Evolutionary conservation across 2,329 filamentous ascomycete genomes (phyloP), one percentile per base, ranked within the genome.

Genomic region (Sphaerulina vaccinii): DNA sequence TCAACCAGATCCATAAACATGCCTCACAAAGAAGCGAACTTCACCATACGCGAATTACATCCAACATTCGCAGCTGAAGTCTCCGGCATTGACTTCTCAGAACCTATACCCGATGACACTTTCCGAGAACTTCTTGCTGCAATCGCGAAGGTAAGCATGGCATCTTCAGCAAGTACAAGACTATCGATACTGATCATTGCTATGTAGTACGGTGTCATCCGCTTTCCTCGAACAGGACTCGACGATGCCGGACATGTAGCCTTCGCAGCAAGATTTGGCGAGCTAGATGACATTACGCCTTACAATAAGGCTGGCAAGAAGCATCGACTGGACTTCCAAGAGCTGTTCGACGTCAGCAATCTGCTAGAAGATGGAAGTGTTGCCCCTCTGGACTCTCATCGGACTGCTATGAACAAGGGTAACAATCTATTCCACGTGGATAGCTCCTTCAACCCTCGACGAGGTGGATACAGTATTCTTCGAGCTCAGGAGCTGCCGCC

Each of bases 291-390:
- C 60, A 72, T 80, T 24, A 73, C 66, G 15, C 77, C 75, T 1
- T 82, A 78, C 65, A 66, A 76, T 6, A 67, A 66, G 1, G 68
- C 67, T 0, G 78, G 75, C 13, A 73, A 76, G 37, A 71, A 73
- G 58, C 70, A 75, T 51, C 74, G 79, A 16, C 75, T 79, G 55
- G 59, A 66, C 1, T 71, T 76, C 54, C 68, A 73, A 36, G 76
- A 82, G 62, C 71, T 84, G 1, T 83, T 83, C 62, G 81, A 84
- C 57, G 79, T 79, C 0, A 72, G 77, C 45, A 84, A 84, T 62
- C 67, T 82, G 16, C 73, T 79, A 42, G 70, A 71, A 1, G 72
- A 79, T 36, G 75, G 74, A 38, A 65, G 66, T 1, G 58, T 78
- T 1, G 68, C 78, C n/a, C 66, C 71, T 29, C 57, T 71, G 3